Evolutionary conservation across 495 filamentous ascomycete species (phyloP), one percentile per base, ranked within the genome.

Genomic region (Talaromyces ruber): DNA sequence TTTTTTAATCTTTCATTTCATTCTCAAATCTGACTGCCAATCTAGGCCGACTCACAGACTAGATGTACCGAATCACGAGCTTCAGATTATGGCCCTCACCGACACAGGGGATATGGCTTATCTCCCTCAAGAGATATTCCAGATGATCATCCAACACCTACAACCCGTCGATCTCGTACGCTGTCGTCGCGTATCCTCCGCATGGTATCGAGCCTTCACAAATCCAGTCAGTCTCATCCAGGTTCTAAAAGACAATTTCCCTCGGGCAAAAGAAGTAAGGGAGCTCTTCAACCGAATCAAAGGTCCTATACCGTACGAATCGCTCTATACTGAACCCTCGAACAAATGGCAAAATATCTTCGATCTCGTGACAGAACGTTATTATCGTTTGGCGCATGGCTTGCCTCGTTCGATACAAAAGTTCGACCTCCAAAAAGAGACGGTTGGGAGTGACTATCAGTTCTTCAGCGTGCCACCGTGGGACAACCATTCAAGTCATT

Each of bases 181-280:
- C 54, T 82, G 78, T 67, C 84, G 85, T 50, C 75, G 72, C 6
- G 85, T 89, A 26, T 84, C 76, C 11, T 75, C 69, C 52, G 64
- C 68, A 12, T 89, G 85, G 84, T 68, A 78, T 45, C 67, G 71
- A 34, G 79, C 80, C 12, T 87, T 89, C 64, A 74, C 76, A 56
- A 76, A 79, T 64, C 70, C 77, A 9, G 67, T 68, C 45, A 68
- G 76, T 51, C 76, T 80, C 26, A 71, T 76, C 51, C 74, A 74
- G 9, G 67, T 84, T 18, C 64, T 86, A 66, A 76, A 76, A 45
- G 73, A 72, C 66, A 79, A 79, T 57, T 86, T 84, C 58, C 79
- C 84, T 11, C 72, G 73, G 53, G 84, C 79, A 37, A 74, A 76
- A 60, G 86, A 88, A 68, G 71, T 83, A 63, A 76, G 78, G 7